These are phyloP conservation scores for Calonectria ilicicola DNA, from an alignment of 2,329 filamentous ascomycete genomes.

Conservation along the genomic window DNA sequence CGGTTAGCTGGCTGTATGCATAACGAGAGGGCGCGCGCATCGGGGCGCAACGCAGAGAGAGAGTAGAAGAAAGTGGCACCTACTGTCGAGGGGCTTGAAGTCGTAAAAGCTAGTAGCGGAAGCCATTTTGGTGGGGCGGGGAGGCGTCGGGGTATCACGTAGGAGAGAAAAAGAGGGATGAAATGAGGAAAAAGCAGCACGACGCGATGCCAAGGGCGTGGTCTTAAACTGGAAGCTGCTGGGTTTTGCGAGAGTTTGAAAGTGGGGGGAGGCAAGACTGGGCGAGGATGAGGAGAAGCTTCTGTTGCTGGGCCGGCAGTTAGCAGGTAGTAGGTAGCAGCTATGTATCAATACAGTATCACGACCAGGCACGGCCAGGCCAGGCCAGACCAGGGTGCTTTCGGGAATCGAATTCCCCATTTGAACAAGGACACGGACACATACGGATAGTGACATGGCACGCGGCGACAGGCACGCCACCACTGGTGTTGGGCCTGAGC, in stretches of 20 bases:
- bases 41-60: neutral
- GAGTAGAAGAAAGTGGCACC: constrained; percentile 46
- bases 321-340: constrained; percentile 6
- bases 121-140: constrained; percentile 48
- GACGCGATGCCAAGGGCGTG: constrained; percentile 12
- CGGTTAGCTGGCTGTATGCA: constrained; percentile 27
- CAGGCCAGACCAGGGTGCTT: neutral
- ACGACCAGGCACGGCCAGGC: neutral
- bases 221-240: constrained; percentile 11
- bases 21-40: no score
- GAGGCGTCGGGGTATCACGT: constrained; percentile 15
- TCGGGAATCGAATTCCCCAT: constrained; percentile 4
- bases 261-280: neutral
- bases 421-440: neutral
- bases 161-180: constrained; percentile 16
- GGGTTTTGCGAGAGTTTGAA: constrained; percentile 9
- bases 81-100: constrained; percentile 87
- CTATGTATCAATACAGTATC: neutral
- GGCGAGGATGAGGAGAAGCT: constrained; percentile 10
- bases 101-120: constrained; percentile 75
- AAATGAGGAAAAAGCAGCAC: constrained; percentile 6
- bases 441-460: neutral
- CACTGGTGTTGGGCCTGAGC: neutral
- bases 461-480: neutral
- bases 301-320: constrained; percentile 22